Base-by-base conservation (phyloP, 768 basidiomycete species). In the Xerocomus spinulosus region DNA sequence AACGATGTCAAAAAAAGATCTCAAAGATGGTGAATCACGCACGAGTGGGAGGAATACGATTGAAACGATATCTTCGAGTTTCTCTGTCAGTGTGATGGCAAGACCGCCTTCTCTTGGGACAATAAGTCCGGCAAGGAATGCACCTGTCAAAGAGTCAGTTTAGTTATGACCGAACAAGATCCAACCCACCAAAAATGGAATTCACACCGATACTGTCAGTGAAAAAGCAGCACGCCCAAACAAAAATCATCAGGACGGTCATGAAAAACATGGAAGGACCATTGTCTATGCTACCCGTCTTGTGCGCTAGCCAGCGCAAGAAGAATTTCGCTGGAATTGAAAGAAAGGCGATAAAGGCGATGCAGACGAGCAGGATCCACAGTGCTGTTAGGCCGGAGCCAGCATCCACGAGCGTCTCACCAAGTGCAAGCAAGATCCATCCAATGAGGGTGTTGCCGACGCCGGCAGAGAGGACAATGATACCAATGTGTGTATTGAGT, bases 141-240 rank as follows among this genome's bases (percentile, higher is more conserved):
- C 91, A 46, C 83, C 83, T 85, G 51, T 14, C 2, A n/a, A 53
- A 9, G 32, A 12, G 34, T 35, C 15, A 54, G 40, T 28, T 2
- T 1, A 20, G 12, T 30, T 14, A 36, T 2, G 3, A 30, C 6
- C 6, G 4, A n/a, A 18, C 3, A 15, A 4, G 2, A 26, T 18
- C 35, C 4, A 26, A 48, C 69, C 18, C 48, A 78, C 92, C 92
- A 60, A 95, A 95, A 53, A 94, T 92, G 33, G 92, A 84, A 59
- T 91, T 87, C 2, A 92, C 88, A n/a, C 92, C 95, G 56, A 97
- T 91, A 46, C 87, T 74, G 59, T 95, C 93, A 1, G 92, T 95
- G 63, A 97, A 85, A 68, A 94, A 97, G 0, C 93, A 89, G 6
- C 83, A 88, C 0, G 79, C 82, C 67, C 97, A 93, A 14, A 92